phyloP scores from a whole-genome alignment of 2,329 filamentous ascomycete species.

The Diplodia scrobiculata region DNA sequence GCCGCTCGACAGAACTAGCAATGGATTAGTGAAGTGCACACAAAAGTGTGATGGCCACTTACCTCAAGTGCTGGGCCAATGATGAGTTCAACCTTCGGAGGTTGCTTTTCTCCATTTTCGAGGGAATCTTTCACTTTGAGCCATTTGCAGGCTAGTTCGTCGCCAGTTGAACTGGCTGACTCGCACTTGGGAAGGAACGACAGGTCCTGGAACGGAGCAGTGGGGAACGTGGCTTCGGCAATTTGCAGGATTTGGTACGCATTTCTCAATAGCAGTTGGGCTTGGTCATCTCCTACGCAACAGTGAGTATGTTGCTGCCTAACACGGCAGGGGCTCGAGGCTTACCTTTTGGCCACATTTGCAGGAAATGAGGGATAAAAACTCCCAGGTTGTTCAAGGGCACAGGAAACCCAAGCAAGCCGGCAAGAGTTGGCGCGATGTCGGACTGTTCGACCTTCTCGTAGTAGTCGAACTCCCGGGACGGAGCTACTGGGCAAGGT shows the following conservation, averaged over 20 bases:
- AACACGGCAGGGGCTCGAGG: background rate
- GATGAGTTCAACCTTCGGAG: conserved; percentile 10
- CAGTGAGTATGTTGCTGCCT: background rate
- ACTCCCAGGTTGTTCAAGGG: conserved; percentile 88
- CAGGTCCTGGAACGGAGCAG: conserved; percentile 52
- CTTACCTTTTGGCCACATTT: conserved; percentile 70
- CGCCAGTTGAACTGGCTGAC: conserved; percentile 34
- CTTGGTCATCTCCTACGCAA: conserved; percentile 55
- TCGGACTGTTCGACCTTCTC: conserved; percentile 88
- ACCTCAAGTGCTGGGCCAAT: conserved; percentile 38
- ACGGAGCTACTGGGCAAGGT: conserved; percentile 59
- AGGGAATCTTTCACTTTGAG: conserved; percentile 38
- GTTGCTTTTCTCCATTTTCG: background rate
- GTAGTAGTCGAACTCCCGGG: conserved; percentile 81
- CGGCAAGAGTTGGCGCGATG: conserved; percentile 84
- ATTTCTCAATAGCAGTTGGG: conserved; percentile 74
- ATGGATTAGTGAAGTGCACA: background rate
- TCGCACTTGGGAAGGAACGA: conserved; percentile 31
- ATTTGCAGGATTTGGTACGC: conserved; percentile 78
- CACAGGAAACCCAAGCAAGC: conserved; percentile 81
- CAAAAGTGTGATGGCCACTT: conserved; percentile 24
- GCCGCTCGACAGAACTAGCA: conserved; percentile 46
- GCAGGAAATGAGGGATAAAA: conserved; percentile 76
- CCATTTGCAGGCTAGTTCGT: conserved; percentile 70
- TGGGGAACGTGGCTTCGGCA: conserved; percentile 70